phyloP scores from a whole-genome alignment of 495 filamentous ascomycete species.

The Clohesyomyces aquaticus region DNA sequence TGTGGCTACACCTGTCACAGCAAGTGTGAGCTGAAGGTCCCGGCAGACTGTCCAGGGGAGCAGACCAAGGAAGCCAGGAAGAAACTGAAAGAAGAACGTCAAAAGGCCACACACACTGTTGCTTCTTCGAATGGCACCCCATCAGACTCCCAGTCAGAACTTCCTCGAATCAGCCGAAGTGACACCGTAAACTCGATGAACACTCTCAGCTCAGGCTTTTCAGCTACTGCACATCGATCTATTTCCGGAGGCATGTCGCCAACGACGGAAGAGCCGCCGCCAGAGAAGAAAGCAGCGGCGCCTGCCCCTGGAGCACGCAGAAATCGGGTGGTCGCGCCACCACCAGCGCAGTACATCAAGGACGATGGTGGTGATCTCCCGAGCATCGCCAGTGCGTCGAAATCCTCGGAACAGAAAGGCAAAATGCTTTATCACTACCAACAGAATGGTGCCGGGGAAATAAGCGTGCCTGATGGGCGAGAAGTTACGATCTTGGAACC shows the following conservation, averaged over 20 bases:
- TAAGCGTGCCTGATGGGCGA: conserved; percentile 75
- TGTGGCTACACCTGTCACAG: conserved; percentile 98
- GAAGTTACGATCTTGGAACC: conserved; percentile 79
- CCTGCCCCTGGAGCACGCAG: conserved; percentile 50
- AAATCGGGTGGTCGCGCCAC: conserved; percentile 81
- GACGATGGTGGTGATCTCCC: conserved; percentile 45
- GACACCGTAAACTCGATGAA: conserved; percentile 78
- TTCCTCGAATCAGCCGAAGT: conserved; percentile 67
- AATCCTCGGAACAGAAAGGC: conserved; percentile 63
- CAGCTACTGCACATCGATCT: conserved; percentile 74
- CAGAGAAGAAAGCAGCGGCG: conserved; percentile 45
- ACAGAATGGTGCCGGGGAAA: conserved; percentile 75
- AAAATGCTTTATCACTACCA: conserved; percentile 91
- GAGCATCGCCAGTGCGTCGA: conserved; percentile 19
- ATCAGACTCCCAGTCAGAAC: conserved; percentile 47
- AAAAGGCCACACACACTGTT: conserved; percentile 70
- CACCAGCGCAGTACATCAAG: conserved; percentile 73
- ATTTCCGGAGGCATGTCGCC: conserved; percentile 58
- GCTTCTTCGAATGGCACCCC: conserved; percentile 46
- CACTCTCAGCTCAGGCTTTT: conserved; percentile 87
- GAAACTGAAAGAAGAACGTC: conserved; percentile 80
- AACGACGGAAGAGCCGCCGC: conserved; percentile 53
- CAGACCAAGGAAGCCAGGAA: conserved; percentile 92
- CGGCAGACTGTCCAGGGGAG: conserved; percentile 92
- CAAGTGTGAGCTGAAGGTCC: conserved; percentile 99